Evolutionary conservation across 805 yeast species (phyloP), one percentile per base, ranked within the genome.

Genomic region (Kodamaea laetipori): DNA sequence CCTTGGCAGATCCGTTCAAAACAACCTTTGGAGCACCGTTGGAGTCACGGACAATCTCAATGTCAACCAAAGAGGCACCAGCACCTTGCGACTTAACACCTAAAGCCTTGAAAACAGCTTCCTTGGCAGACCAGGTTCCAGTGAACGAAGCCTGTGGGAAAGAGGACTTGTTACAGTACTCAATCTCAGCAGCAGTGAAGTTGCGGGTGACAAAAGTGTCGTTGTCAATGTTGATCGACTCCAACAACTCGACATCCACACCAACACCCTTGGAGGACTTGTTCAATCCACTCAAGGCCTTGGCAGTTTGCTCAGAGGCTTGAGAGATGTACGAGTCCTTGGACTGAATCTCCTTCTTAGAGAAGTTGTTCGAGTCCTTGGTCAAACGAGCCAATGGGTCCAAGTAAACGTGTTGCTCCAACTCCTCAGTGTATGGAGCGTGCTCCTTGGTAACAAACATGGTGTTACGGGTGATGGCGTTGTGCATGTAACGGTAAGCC

Each of bases 91-190:
- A 82, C 60, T 79, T 78, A 50, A 88, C 95, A 49, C 94, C 90
- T 60, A 94, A 75, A 13, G 96, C 87, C 74, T 94, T 94, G 83
- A 94, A 94, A 26, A 90, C 97, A 33, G 99, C 99, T 73, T 94
- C 99, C 72, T 94, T 94, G 35, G 99, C 99, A 23, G 97, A 88
- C 99, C 99, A 94, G 34, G 95, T 86, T 37, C 99, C 99, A 19
- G 99, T 90, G 68, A 78, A 94, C 3, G 97, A 88, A 10, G 98
- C 88, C 59, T 81, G 86, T 40, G 94, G 87, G 52, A 77, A 76
- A 33, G 97, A 75, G 24, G 97, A 81, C 25, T 72, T 61, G 47
- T 66, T 54, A 66, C 97, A 90, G 76, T 94, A 94, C 26, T 71
- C 73, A 53, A 84, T 82, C 74, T 94, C 99, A 12, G 67, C 73